These are phyloP conservation scores for Saccharomycopsis babjevae DNA, from an alignment of 805 yeast genomes.

Conservation along the genomic window DNA sequence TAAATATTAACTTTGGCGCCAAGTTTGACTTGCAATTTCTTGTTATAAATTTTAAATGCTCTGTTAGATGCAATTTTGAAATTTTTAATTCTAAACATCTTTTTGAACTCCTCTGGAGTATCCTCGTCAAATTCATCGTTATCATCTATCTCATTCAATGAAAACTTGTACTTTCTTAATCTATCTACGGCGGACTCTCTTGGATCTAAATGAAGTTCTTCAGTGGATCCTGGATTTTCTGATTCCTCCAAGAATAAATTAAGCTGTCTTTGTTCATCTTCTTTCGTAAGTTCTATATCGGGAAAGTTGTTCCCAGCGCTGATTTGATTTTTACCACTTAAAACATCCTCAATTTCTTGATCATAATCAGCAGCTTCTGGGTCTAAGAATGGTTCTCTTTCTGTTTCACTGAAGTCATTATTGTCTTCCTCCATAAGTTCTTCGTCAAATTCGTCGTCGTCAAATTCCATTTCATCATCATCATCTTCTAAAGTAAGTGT, in stretches of 20 bases:
- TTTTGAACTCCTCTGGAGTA: conserved; percentile 51
- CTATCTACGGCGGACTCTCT: conserved; percentile 64
- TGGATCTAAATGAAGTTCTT: conserved; percentile 82
- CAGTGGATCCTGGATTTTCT: conserved; percentile 76
- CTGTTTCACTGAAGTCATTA: conserved; percentile 36
- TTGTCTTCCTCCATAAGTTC: conserved; percentile 25
- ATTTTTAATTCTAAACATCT: conserved; percentile 64
- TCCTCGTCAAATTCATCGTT: conserved; percentile 69
- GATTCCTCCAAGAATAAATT: conserved; percentile 46
- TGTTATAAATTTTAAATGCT: conserved; percentile 26
- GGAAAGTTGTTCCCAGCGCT: conserved; percentile 34
- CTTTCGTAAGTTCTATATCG: conserved; percentile 53
- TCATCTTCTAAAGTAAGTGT: conserved; percentile 19
- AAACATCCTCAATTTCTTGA: conserved; percentile 38
- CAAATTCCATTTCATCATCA: conserved; percentile 25
- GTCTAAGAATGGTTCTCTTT: conserved; percentile 31
- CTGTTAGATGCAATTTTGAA: conserved; percentile 67
- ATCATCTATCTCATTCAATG: conserved; percentile 65
- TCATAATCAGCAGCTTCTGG: conserved; percentile 31
- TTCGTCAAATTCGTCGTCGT: conserved; percentile 17
- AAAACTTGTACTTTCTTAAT: conserved; percentile 70
- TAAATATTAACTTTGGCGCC: conserved; percentile 58
- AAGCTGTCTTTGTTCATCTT: conserved; percentile 76
- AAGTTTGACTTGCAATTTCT: conserved; percentile 46
- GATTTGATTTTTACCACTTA: conserved; percentile 31